Evolutionary conservation across 768 basidiomycete genomes (phyloP).

Genomic region (Clavulina sp.): DNA sequence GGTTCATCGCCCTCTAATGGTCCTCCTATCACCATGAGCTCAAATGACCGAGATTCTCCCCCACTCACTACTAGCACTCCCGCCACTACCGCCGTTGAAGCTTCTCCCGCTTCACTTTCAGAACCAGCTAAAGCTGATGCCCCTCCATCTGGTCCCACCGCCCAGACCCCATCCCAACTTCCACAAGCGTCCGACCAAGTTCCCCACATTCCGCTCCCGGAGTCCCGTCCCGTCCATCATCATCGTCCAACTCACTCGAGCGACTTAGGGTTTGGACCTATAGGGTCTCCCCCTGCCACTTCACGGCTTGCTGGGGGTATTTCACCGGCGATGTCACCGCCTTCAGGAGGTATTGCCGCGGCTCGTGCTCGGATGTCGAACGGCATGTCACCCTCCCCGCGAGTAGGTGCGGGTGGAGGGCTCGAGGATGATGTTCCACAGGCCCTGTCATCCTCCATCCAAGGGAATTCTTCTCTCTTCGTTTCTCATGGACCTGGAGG

Average conservation of each 20-base stretch:
- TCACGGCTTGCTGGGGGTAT: slow-evolving; percentile 3
- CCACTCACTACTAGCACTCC: neutral
- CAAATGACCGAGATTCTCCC: neutral
- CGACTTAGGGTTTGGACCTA: slow-evolving; percentile 55
- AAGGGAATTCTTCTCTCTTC: slow-evolving; percentile 44
- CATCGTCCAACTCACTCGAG: slow-evolving; percentile 16
- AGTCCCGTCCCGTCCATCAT: slow-evolving; percentile 16
- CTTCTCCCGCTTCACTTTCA: neutral
- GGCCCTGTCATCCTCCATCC: slow-evolving; percentile 62
- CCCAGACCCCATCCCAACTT: no score
- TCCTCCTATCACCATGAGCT: neutral
- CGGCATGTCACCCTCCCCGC: slow-evolving; percentile 41
- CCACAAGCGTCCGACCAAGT: slow-evolving; percentile 19
- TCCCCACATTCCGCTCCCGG: neutral
- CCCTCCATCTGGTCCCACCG: neutral
- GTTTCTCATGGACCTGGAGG: slow-evolving; percentile 17
- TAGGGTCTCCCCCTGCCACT: slow-evolving; percentile 56
- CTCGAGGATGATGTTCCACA: no score
- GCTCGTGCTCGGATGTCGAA: neutral
- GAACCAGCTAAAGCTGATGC: no score
- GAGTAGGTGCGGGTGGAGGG: slow-evolving; percentile 13
- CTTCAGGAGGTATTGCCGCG: neutral
- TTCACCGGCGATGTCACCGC: slow-evolving; percentile 1
- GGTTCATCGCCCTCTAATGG: neutral
- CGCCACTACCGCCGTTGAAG: neutral